These are phyloP conservation scores for Lenzites betulinus DNA, from an alignment of 768 basidiomycete species.

Conservation along the genomic window DNA sequence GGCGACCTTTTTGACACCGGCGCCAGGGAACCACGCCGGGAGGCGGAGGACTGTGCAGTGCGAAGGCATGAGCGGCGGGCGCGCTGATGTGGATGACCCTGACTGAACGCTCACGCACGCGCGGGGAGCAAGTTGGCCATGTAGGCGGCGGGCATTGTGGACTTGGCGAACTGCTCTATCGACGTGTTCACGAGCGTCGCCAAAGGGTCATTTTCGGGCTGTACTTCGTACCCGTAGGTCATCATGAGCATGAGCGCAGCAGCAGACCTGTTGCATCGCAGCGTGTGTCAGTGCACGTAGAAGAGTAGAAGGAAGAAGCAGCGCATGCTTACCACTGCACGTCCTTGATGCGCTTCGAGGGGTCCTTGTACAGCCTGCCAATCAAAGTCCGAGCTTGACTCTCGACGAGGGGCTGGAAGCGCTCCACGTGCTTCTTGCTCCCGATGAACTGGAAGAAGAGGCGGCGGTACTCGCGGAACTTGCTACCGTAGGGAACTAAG, in stretches of 20 bases:
- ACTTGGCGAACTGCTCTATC: conserved; percentile 27
- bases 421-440: no score
- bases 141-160: conserved; percentile 33
- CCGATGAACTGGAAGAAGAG: no score
- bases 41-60: conserved; percentile 37
- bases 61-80: not conserved
- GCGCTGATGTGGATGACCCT: no score
- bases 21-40: conserved; percentile 44
- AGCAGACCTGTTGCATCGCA: conserved; percentile 22
- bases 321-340: conserved; percentile 29
- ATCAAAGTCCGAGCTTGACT: no score
- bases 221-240: conserved; percentile 32
- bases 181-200: conserved; percentile 38
- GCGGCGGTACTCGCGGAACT: no score
- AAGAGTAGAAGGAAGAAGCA: not conserved
- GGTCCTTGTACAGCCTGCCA: no score
- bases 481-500: no score
- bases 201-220: conserved; percentile 38
- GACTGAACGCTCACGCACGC: conserved; percentile 16
- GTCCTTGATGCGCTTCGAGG: no score
- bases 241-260: conserved; percentile 33
- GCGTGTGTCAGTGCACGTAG: no score
- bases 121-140: conserved; percentile 35
- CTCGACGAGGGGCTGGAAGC: no score
- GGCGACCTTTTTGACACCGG: conserved; percentile 35